A percentile compares a stretch with the other conserved stretches of the same genome.
phyloP scores from a whole-genome alignment of 2,329 filamentous ascomycete genomes.

The Penicillium carneum region DNA sequence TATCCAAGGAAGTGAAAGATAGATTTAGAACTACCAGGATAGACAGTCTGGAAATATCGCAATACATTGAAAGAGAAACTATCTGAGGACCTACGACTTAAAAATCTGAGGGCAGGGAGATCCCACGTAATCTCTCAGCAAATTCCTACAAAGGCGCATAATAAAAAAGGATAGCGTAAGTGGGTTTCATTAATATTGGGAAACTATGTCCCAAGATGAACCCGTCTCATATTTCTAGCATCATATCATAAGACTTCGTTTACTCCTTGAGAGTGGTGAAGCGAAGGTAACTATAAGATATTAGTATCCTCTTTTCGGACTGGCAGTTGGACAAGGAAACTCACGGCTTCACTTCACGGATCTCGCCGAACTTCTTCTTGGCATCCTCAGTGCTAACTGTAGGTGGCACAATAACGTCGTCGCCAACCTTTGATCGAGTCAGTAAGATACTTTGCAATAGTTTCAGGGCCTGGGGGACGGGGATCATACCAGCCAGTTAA shows the following conservation, averaged over 20 bases:
- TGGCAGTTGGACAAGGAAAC: slow-evolving; percentile 21
- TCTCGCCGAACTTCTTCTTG: slow-evolving; percentile 82
- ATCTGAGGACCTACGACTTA: neutral
- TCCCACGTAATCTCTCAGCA: neutral
- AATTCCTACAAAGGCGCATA: neutral
- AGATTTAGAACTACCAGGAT: neutral
- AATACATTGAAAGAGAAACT: neutral
- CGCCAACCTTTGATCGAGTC: slow-evolving; percentile 61
- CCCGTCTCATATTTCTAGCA: slow-evolving; percentile 19
- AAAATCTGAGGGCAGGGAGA: neutral
- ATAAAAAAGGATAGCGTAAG: neutral
- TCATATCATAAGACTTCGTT: slow-evolving; percentile 31
- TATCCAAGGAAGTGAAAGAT: neutral
- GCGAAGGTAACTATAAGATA: slow-evolving; percentile 48
- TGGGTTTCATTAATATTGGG: neutral
- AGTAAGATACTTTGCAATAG: neutral
- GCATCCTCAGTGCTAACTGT: slow-evolving; percentile 83
- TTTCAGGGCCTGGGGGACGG: neutral
- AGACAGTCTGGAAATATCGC: neutral
- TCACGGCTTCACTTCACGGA: slow-evolving; percentile 67
- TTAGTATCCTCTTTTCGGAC: slow-evolving; percentile 15
- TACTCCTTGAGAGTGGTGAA: slow-evolving; percentile 49
- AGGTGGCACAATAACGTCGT: slow-evolving; percentile 92
- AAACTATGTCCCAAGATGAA: neutral
- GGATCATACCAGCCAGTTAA: slow-evolving; percentile 71